Base-by-base conservation (phyloP, 805 yeast species). In the Pichia deserticola region DNA sequence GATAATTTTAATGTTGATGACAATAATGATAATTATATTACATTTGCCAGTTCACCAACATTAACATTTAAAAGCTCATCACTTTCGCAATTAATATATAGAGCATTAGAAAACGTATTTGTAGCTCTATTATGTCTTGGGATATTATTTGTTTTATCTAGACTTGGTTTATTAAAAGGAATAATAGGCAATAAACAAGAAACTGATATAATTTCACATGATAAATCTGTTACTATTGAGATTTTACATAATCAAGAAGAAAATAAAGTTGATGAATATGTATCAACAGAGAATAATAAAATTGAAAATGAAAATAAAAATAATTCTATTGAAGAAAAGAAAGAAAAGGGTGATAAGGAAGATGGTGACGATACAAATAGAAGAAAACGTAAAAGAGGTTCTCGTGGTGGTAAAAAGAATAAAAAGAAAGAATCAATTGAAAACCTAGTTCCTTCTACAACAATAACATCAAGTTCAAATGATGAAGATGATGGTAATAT, bases 321-420 rank as follows among this genome's bases (percentile, higher is more conserved):
- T 37, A 30, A 30, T 30, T 30, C 20, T 20, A 20, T 20, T 20
- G 20, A 30, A 7, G 35, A 36, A 29, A 47, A 34, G 29, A 37
- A 40, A 30, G 28, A 29, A 5, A 27, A 30, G 25, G 37, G 20
- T 3, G 38, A 28, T 2, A 47, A 38, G 11, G 34, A 32, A 3
- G 47, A 40, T 10, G 39, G 47, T 36, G 50, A 48, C 28, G 52
- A 53, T 38, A 38, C 38, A 7, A 35, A 12, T 33, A 40, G 45
- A 34, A 82, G 79, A 65, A 83, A 77, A 59, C 73, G 96, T 30
- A 89, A 87, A 61, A 76, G 97, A 60, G 97, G 97, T 5, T 74
- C 84, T 9, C 72, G 97, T 51, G 96, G 96, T 12, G 95, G 96
- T 0, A 81, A 81, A 57, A 77, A 84, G 59, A 66, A 76, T 43